These are phyloP conservation scores for Endocalyx cinctus DNA, from an alignment of 2,329 filamentous ascomycete species.

Conservation along the genomic window DNA sequence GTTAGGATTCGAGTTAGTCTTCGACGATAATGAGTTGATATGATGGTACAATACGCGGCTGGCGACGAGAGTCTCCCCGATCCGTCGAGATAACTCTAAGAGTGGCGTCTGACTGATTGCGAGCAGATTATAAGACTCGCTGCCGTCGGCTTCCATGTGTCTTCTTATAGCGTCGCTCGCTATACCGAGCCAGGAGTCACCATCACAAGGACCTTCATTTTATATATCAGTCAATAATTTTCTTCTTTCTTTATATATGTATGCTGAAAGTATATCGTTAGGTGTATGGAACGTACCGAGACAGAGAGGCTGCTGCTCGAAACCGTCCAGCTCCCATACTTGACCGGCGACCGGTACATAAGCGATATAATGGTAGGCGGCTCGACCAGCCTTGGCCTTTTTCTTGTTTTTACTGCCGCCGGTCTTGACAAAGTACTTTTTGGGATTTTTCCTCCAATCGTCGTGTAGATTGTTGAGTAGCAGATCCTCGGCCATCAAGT, in stretches of 20 bases:
- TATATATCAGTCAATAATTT: slow-evolving; percentile 17
- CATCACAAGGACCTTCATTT: slow-evolving; percentile 30
- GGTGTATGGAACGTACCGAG: slow-evolving; percentile 42
- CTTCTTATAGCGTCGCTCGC: slow-evolving; percentile 60
- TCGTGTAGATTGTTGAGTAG: slow-evolving; percentile 56
- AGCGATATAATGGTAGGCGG: slow-evolving; percentile 81
- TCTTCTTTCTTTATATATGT: slow-evolving; percentile 1
- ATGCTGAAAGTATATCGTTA: slow-evolving; percentile 1
- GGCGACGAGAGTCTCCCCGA: slow-evolving; percentile 42
- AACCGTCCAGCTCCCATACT: slow-evolving; percentile 86
- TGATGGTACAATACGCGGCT: slow-evolving; percentile 37
- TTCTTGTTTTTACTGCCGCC: slow-evolving; percentile 12
- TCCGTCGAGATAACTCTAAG: too few species aligned
- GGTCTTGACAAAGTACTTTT: too few species aligned
- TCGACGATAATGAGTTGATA: too few species aligned
- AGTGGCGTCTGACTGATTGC: slow-evolving; percentile 68
- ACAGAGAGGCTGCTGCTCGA: slow-evolving; percentile 65
- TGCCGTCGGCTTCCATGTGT: slow-evolving; percentile 62
- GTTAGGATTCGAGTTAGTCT: too few species aligned
- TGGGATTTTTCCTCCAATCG: too few species aligned
- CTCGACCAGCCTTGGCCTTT: slow-evolving; percentile 39
- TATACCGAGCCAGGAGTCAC: slow-evolving; percentile 61
- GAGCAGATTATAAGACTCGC: slow-evolving; percentile 72
- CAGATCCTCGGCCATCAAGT: slow-evolving; percentile 70
- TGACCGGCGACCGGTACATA: slow-evolving; percentile 72